Evolutionary conservation across 208 protist species (phyloP).

Genomic region (Strigomonas culicis): DNA sequence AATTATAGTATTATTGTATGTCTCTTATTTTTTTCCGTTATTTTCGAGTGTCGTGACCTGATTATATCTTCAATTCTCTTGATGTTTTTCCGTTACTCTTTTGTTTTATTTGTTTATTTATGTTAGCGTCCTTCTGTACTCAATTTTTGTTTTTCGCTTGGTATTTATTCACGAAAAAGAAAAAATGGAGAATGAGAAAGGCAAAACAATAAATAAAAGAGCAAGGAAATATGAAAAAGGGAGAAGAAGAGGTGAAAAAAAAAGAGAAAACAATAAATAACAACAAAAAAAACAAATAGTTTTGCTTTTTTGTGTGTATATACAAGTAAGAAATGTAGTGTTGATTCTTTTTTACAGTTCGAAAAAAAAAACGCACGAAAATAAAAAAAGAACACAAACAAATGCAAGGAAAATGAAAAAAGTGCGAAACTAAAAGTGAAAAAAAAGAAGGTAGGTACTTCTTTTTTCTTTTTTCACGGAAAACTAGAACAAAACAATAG

Average conservation of each 20-base stretch:
- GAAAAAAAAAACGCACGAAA: background rate
- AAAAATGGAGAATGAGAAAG: background rate
- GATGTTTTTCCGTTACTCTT: background rate
- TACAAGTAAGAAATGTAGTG: background rate
- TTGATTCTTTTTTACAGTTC: background rate
- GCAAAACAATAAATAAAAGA: background rate
- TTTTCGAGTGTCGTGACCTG: background rate
- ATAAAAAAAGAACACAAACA: conserved; percentile 7
- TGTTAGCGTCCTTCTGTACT: background rate
- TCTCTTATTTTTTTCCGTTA: background rate
- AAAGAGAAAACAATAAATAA: background rate
- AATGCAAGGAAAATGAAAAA: background rate
- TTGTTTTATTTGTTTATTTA: background rate
- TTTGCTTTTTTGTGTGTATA: background rate
- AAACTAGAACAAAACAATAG: too few relatives aligned
- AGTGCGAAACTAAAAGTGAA: background rate
- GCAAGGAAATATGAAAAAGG: background rate
- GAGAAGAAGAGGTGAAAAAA: background rate
- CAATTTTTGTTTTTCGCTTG: background rate
- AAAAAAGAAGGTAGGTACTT: too few relatives aligned
- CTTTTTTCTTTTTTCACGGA: too few relatives aligned
- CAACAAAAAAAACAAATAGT: background rate
- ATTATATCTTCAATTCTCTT: background rate
- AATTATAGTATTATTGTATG: background rate
- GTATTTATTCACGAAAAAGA: background rate